Base-by-base conservation (phyloP, 345 rosid species). In the Melaleuca alternifolia region DNA sequence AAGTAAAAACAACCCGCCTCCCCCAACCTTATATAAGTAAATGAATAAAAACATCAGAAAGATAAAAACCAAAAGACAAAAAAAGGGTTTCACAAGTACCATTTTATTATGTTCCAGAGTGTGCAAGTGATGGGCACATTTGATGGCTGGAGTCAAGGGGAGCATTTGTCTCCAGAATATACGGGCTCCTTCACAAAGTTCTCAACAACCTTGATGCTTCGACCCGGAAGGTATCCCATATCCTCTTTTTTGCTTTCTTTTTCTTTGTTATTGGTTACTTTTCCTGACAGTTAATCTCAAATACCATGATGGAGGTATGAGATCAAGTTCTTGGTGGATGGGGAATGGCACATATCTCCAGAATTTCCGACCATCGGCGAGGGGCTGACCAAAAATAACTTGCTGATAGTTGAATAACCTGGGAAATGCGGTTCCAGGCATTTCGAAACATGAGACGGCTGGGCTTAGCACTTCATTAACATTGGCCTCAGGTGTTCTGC, bases 121-220 rank as follows among this genome's bases (percentile, higher is more conserved):
- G 98, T 97, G 61, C 98, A 97, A 93, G 98, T 95, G 83, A 95
- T 94, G 99, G 99, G 99, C 83, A 89, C 93, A 46, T 97, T 95
- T 50, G 98, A 95, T 44, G 98, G 98, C 52, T 96, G 98, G 98
- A 96, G 97, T 89, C 98, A 92, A 89, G 93, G 94, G 46, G 97
- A 94, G 89, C 92, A 94, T 89, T 89, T 96, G 84, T 96, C 98
- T 0, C 96, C 98, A 12, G 98, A 94, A 87, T 94, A 94, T 89
- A 92, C 92, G 11, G 96, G 95, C 87, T 94, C 96, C 14, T 92
- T 92, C 83, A 93, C 95, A 2, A 93, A 86, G 88, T 94, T 97
- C 90, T 91, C 97, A 2, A 88, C 98, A 57, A 92, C 95, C 2
- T 88, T 94, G 53, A 88, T 90, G 95, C 96, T 96, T 46, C 92